Evolutionary conservation across 75 land plant genomes (phyloP).

Genomic region (Pinus taeda): DNA sequence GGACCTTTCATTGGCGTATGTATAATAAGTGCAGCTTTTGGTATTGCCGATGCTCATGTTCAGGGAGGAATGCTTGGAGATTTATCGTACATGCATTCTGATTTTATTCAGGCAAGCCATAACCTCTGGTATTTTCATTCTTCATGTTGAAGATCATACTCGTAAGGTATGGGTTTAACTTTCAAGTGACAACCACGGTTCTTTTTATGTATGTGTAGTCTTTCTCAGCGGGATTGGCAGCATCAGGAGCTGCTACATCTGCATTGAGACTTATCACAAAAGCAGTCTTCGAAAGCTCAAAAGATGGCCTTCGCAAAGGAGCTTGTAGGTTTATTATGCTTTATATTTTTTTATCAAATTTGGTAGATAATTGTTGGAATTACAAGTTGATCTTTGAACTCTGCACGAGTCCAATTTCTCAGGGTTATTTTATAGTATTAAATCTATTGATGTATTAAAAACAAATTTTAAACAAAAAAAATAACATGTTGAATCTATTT

Average conservation of each 20-base stretch:
- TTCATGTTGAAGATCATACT: constrained; percentile 1
- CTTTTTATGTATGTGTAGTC: constrained; percentile 44
- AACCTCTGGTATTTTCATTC: neutral
- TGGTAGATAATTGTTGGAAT: neutral
- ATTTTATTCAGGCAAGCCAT: constrained; percentile 74
- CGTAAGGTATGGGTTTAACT: neutral
- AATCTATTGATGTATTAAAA: too few relatives aligned
- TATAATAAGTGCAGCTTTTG: constrained; percentile 63
- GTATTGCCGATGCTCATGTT: constrained; percentile 88
- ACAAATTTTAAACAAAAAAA: too few relatives aligned
- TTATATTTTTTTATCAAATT: too few relatives aligned
- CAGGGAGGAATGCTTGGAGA: constrained; percentile 98
- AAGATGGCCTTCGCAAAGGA: constrained; percentile 45
- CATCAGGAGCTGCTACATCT: constrained; percentile 88
- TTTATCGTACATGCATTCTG: constrained; percentile 83
- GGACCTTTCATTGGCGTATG: constrained; percentile 74
- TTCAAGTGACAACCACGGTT: neutral
- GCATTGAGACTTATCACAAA: constrained; percentile 80
- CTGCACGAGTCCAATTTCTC: too few relatives aligned
- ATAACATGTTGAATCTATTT: too few relatives aligned
- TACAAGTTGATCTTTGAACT: too few relatives aligned
- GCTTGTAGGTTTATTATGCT: constrained; percentile 26
- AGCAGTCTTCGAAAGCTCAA: constrained; percentile 42
- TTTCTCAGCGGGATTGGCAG: constrained; percentile 90
- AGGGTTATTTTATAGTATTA: too few relatives aligned